Base-by-base conservation (phyloP, 352 stramenopile species). In the Globisporangium sylvaticum region DNA sequence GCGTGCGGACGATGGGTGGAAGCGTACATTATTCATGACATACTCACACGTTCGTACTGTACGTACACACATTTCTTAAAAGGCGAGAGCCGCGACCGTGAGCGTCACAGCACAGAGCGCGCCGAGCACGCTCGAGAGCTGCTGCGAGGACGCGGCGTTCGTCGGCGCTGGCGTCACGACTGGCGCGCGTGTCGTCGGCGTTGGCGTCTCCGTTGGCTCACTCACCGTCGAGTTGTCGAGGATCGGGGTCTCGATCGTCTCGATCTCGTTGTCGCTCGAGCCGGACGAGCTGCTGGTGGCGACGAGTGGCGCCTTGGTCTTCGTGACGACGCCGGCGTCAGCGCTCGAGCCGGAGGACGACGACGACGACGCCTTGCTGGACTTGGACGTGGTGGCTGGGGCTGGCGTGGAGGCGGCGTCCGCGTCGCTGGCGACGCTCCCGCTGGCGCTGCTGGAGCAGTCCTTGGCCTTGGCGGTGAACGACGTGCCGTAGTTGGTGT, bases 401-500 rank as follows among this genome's bases (percentile, higher is more conserved):
- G 42, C 5, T 50, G 42, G 42, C 7, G 42, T 50, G 0, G 42
- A 50, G 42, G 42, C 42, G 18, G 42, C 18, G 22, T 55, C 57
- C 5, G 24, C 39, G 37, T 62, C 52, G 48, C 44, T 54, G 15
- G 27, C 39, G 42, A 64, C 53, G n/a, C 56, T 34, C 31, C 56
- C 52, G 67, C 24, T 44, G 34, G 53, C 71, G 31, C 66, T 70
- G 18, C 58, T 58, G 44, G 44, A 58, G 58, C 84, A 92, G 56
- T 88, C 80, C 24, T 73, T 71, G 31, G 65, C 71, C 67, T 90
- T 92, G 24, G 69, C 57, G 32, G 55, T 58, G 66, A 81, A 92
- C 50, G 68, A 50, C 14, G 56, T 68, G 27, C 74, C 73, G 68
- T 86, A 90, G 74, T 91, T 89, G 61, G 70, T 80, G 68, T 80